Evolutionary conservation across 805 yeast species (phyloP).

Genomic region (Metschnikowia koreensis): DNA sequence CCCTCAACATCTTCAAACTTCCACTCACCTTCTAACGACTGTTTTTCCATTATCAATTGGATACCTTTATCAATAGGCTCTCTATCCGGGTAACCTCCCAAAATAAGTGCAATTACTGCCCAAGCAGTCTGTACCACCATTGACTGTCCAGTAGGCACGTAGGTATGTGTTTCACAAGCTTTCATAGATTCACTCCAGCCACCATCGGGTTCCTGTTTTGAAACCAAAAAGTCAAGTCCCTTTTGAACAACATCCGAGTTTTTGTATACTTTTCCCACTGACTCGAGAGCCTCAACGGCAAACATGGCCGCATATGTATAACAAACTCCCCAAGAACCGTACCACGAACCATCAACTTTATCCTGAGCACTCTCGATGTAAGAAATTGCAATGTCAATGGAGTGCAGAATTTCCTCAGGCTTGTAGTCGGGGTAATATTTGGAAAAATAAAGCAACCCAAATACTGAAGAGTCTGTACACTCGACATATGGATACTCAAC

Average conservation of each 20-base stretch:
- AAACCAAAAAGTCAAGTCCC: slow-evolving; percentile 83
- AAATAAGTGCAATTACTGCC: slow-evolving; percentile 78
- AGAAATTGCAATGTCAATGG: slow-evolving; percentile 70
- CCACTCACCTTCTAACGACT: slow-evolving; percentile 80
- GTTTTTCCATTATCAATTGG: slow-evolving; percentile 60
- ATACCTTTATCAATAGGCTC: slow-evolving; percentile 64
- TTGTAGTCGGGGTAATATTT: slow-evolving; percentile 63
- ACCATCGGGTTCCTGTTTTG: slow-evolving; percentile 80
- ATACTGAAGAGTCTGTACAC: slow-evolving; percentile 92
- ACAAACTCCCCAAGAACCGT: slow-evolving; percentile 98
- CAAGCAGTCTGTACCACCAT: slow-evolving; percentile 89
- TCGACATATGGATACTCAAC: slow-evolving; percentile 98
- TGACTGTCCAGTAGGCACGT: slow-evolving; percentile 63
- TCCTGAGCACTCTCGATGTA: slow-evolving; percentile 70
- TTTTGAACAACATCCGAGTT: slow-evolving; percentile 60
- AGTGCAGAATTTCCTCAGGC: slow-evolving; percentile 57
- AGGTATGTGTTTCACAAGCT: slow-evolving; percentile 76
- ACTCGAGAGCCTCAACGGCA: slow-evolving; percentile 86
- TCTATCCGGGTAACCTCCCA: slow-evolving; percentile 77
- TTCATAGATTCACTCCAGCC: slow-evolving; percentile 98
- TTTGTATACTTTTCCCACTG: slow-evolving; percentile 61
- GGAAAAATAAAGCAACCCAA: slow-evolving; percentile 81
- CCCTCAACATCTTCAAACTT: slow-evolving; percentile 85
- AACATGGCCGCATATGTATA: slow-evolving; percentile 96
- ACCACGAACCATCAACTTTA: slow-evolving; percentile 85